Percentiles rank a stretch among this genome's conserved stretches.
These are phyloP conservation scores for Backusella macrospora DNA, from an alignment of 192 early-diverging fungal species.

Conservation along the genomic window DNA sequence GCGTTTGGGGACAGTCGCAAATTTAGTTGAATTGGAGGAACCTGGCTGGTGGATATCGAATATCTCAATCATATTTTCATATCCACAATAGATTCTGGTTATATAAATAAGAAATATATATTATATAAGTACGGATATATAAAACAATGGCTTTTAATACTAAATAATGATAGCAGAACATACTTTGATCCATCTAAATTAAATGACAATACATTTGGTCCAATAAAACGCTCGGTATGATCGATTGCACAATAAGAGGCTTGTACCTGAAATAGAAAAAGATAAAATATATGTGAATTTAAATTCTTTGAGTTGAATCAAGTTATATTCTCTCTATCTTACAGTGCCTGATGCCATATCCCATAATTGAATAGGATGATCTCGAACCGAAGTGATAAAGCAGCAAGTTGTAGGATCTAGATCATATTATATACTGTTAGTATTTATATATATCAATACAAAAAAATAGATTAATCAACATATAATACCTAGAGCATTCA, in stretches of 20 bases:
- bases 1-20: constrained; percentile 58
- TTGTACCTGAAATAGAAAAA: constrained; percentile 45
- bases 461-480: neutral
- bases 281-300: neutral
- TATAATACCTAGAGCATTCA: constrained; percentile 50
- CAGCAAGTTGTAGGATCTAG: constrained; percentile 63
- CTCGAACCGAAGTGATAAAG: constrained; percentile 63
- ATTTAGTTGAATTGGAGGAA: constrained; percentile 42
- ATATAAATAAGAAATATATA: neutral
- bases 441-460: neutral
- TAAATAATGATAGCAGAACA: constrained; percentile 8
- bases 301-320: too few relatives aligned
- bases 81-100: constrained; percentile 70
- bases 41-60: constrained; percentile 75
- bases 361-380: constrained; percentile 81
- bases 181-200: constrained; percentile 67
- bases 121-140: neutral
- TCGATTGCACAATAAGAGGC: constrained; percentile 70
- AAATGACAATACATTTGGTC: constrained; percentile 69
- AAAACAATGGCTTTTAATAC: neutral
- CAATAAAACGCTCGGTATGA: constrained; percentile 64
- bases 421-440: neutral
- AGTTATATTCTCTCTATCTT: neutral
- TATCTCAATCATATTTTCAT: constrained; percentile 63
- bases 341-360: constrained; percentile 66